Conservation (phyloP, 2,329 filamentous ascomycete species). For the Botryotinia convoluta region DNA sequence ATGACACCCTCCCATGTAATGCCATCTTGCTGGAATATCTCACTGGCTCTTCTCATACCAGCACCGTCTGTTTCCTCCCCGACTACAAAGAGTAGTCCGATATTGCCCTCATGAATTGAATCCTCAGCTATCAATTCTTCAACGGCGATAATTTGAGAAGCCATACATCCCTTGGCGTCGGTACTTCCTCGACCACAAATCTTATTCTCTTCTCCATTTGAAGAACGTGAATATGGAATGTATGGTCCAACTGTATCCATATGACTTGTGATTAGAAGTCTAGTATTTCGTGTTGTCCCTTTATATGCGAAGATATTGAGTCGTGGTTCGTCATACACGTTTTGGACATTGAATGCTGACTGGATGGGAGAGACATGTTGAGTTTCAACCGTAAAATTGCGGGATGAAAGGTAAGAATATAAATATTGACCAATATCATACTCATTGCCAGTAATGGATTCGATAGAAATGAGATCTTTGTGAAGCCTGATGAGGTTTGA, state of each 20-base stretch:
- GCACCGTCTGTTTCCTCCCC: slow-evolving; percentile 81
- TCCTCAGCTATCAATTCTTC: slow-evolving; percentile 47
- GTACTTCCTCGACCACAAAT: slow-evolving; percentile 72
- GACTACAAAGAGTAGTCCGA: slow-evolving; percentile 65
- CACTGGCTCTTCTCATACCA: slow-evolving; percentile 65
- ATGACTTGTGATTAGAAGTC: slow-evolving; percentile 56
- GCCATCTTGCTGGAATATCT: slow-evolving; percentile 37
- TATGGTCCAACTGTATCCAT: slow-evolving; percentile 59
- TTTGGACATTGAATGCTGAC: not conserved
- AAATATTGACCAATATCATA: not conserved
- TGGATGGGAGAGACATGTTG: not conserved
- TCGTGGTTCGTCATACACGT: not conserved
- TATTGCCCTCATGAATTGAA: slow-evolving; percentile 44
- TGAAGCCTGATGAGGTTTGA: not conserved
- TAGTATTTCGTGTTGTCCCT: slow-evolving; percentile 46
- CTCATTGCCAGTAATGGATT: slow-evolving; percentile 14
- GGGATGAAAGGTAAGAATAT: slow-evolving; percentile 1
- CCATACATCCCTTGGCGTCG: slow-evolving; percentile 65
- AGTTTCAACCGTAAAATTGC: slow-evolving; percentile 15
- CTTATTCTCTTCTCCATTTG: slow-evolving; percentile 35
- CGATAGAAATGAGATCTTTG: slow-evolving; percentile 4
- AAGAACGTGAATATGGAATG: slow-evolving; percentile 37
- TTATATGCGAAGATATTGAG: slow-evolving; percentile 61
- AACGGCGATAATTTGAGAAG: slow-evolving; percentile 70
- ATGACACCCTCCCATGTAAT: slow-evolving; percentile 63